Base-by-base conservation (phyloP, 495 filamentous ascomycete species). In the Lentithecium fluviatile region DNA sequence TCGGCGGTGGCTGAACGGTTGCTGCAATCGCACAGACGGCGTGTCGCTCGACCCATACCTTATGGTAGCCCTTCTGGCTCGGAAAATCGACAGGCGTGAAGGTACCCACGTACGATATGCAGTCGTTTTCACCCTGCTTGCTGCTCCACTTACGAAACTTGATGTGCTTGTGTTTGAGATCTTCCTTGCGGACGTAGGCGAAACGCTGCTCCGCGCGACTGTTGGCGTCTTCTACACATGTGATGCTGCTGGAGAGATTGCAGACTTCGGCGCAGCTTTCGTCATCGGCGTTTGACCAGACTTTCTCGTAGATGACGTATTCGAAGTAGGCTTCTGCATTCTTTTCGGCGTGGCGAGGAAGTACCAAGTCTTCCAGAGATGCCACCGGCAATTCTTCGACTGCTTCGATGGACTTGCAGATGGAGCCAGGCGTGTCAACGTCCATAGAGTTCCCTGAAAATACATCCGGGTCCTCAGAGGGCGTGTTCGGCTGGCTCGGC, bases 11-110 rank as follows among this genome's bases (percentile, higher is more conserved):
- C 4, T 20, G 42, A 20, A 23, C 10, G 4, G 26, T 7, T 19
- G 7, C 32, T 12, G 13, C 6, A 12, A n/a, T 19, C 47, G 17
- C 8, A 10, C 15, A 37, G 12, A 36, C 24, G 23, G 8, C 24
- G 19, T 21, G 17, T 8, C 45, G 56, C 47, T 40, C 17, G 17
- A 52, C 56, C 56, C 56, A 59, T 3, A 59, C 26, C 56, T 52
- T 50, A 12, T 25, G 34, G 47, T 42, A 23, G 4, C 19, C 6
- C n/a, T 32, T 37, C 13, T 37, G 12, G 4, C 29, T 32, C 5
- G 26, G 29, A 19, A 20, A 10, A 8, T 26, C 29, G 48, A 20
- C 6, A 20, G 40, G 6, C 13, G 40, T 20, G 40, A 43, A 43
- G 19, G 40, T 43, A 5, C 40, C 40, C 6, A 43, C 15, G 40